These are phyloP conservation scores for Stagonosporopsis rhizophila DNA, from an alignment of 2,329 filamentous ascomycete species.

Conservation along the genomic window DNA sequence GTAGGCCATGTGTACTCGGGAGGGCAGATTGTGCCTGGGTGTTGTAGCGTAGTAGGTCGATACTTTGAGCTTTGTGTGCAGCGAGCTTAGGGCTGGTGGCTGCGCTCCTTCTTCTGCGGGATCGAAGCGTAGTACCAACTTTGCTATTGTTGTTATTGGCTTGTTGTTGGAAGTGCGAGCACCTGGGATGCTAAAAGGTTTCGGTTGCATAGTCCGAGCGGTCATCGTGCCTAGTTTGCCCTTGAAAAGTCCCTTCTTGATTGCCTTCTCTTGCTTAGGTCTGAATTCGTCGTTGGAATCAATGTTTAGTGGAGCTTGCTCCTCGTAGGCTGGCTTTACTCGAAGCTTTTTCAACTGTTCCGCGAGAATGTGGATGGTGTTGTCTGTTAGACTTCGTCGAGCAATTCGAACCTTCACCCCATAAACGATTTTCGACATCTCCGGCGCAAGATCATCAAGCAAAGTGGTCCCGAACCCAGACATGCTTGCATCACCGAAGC, in stretches of 20 bases:
- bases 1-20: constrained; percentile 50
- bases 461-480: constrained; percentile 57
- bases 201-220: constrained; percentile 65
- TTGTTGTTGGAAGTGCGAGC: constrained; percentile 46
- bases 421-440: constrained; percentile 68
- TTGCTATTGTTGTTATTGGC: constrained; percentile 62
- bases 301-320: constrained; percentile 65
- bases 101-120: constrained; percentile 57
- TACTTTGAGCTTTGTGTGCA: constrained; percentile 64
- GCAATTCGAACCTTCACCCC: constrained; percentile 59
- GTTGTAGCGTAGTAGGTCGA: constrained; percentile 63
- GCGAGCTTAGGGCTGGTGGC: constrained; percentile 61
- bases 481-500: constrained; percentile 65
- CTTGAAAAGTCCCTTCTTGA: constrained; percentile 67
- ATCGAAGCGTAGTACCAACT: constrained; percentile 67
- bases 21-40: constrained; percentile 60
- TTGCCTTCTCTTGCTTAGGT: constrained; percentile 64
- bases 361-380: constrained; percentile 53
- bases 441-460: constrained; percentile 67
- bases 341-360: constrained; percentile 64
- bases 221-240: constrained; percentile 65
- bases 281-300: constrained; percentile 59
- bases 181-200: constrained; percentile 59
- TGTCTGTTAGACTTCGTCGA: constrained; percentile 50
- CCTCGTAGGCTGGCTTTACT: constrained; percentile 64